Conservation (phyloP, 495 filamentous ascomycete genomes). For the Neurospora sp. region DNA sequence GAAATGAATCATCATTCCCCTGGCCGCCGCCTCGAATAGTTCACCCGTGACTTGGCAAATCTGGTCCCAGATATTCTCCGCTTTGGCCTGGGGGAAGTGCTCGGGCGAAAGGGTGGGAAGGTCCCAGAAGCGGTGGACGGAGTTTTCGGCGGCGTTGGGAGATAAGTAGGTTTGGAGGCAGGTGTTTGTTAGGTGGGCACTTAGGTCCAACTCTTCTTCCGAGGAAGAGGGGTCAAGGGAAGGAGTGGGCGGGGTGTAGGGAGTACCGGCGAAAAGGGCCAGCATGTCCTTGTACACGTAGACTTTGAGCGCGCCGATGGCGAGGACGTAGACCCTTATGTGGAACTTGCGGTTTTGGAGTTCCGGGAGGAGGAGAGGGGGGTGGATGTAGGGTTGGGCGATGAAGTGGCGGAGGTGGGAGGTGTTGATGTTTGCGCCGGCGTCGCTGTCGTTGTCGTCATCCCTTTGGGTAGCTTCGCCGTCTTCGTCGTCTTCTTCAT, state of each 20-base stretch:
- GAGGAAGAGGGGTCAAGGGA: too few species aligned
- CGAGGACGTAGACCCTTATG: constrained; percentile 81
- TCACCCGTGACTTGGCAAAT: constrained; percentile 64
- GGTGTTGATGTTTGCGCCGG: constrained; percentile 55
- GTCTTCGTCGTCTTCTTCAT: constrained; percentile 27
- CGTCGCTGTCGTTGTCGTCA: neutral
- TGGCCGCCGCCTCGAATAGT: constrained; percentile 73
- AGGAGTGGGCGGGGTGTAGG: constrained; percentile 44
- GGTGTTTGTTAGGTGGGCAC: constrained; percentile 44
- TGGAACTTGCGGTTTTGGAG: constrained; percentile 76
- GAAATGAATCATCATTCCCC: constrained; percentile 80
- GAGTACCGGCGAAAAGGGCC: constrained; percentile 71
- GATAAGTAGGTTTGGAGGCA: constrained; percentile 73
- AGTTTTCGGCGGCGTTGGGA: constrained; percentile 64
- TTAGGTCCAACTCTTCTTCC: neutral
- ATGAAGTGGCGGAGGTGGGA: constrained; percentile 94
- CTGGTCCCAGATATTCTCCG: constrained; percentile 55
- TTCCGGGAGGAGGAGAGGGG: constrained; percentile 64
- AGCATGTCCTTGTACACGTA: constrained; percentile 89
- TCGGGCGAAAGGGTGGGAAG: constrained; percentile 33
- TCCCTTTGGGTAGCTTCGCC: constrained; percentile 1
- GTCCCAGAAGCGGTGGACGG: constrained; percentile 57
- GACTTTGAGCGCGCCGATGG: constrained; percentile 63
- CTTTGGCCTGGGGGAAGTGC: constrained; percentile 26
- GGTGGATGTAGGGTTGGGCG: constrained; percentile 90